Base-by-base conservation (phyloP, 805 yeast genomes). In the Barnettozyma pratensis region DNA sequence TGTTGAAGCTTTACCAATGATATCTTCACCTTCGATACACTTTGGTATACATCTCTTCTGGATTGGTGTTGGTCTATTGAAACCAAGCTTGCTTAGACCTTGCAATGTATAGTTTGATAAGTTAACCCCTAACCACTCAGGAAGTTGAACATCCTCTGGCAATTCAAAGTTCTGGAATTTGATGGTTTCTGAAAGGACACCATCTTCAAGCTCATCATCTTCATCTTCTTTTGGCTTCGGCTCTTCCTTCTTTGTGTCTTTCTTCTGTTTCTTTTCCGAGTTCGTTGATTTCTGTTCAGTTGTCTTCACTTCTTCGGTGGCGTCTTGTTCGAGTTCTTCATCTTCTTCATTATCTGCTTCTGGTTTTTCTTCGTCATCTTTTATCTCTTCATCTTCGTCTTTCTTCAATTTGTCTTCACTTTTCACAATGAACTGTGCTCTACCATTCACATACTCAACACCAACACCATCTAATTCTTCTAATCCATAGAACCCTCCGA, bases 391-490 rank as follows among this genome's bases (percentile, higher is more conserved):
- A 31, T 57, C 45, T 48, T 59, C 55, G 4, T 40, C 51, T 3
- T 42, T 49, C 56, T 47, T 50, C 46, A 44, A 55, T 51, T 44
- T 55, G 53, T 42, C 46, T 14, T 66, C 59, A 37, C 71, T 74
- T 34, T 62, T 71, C 8, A 73, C 74, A n/a, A 74, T 61, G 58
- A 84, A 85, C 46, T 77, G 77, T 0, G 85, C 81, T 44, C 72
- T 69, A 11, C 96, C 96, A 52, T 87, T 72, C 2, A 80, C 78
- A 47, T 82, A 74, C 51, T 86, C 80, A 6, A 92, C 91, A 59
- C 77, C 91, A 34, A 92, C 97, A 40, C 97, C 97, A 49, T 89
- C 97, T 44, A 94, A 75, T 63, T 92, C 98, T 64, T 92, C 99
- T 35, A 94, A 70, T 0, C 97, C 99, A 63, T 83, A 89, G 58